phyloP scores from a whole-genome alignment of 371 early-diverging fungal genomes.

The Lichtheimia corymbifera region DNA sequence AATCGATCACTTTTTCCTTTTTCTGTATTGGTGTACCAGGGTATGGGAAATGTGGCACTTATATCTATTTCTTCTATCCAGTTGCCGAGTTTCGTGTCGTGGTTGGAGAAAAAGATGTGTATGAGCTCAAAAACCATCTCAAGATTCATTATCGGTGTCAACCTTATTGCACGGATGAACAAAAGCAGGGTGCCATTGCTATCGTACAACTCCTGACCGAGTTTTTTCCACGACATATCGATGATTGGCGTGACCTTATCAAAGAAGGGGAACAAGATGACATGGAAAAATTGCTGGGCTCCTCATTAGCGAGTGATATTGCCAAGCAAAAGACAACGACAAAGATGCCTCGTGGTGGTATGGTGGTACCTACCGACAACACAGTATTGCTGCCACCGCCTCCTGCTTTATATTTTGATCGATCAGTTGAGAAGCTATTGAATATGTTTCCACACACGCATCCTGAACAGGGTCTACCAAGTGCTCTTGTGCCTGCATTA shows the following conservation, averaged over 20 bases:
- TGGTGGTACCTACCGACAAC: constrained; percentile 23
- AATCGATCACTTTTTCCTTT: too few species aligned
- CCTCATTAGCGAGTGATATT: constrained; percentile 32
- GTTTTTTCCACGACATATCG: constrained; percentile 49
- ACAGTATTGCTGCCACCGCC: constrained; percentile 52
- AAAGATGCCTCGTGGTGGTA: constrained; percentile 26
- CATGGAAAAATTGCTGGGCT: constrained; percentile 61
- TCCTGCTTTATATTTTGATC: constrained; percentile 87
- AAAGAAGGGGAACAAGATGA: constrained; percentile 75
- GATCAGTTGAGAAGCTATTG: constrained; percentile 69
- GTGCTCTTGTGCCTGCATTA: constrained; percentile 53
- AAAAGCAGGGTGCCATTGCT: constrained; percentile 73
- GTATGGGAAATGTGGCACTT: constrained; percentile 2
- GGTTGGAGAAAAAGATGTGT: constrained; percentile 73
- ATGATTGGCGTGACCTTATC: constrained; percentile 90
- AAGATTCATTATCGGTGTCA: constrained; percentile 84
- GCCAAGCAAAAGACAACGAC: constrained; percentile 19
- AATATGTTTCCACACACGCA: constrained; percentile 83
- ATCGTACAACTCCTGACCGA: constrained; percentile 68
- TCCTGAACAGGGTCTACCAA: constrained; percentile 65
- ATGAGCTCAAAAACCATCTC: constrained; percentile 76
- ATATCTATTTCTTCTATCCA: background rate
- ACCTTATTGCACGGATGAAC: constrained; percentile 62
- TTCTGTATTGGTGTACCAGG: background rate
- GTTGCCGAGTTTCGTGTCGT: constrained; percentile 70